Conservation (phyloP, 1,284 basidiomycete species). For the Sporisorium exsertum region DNA sequence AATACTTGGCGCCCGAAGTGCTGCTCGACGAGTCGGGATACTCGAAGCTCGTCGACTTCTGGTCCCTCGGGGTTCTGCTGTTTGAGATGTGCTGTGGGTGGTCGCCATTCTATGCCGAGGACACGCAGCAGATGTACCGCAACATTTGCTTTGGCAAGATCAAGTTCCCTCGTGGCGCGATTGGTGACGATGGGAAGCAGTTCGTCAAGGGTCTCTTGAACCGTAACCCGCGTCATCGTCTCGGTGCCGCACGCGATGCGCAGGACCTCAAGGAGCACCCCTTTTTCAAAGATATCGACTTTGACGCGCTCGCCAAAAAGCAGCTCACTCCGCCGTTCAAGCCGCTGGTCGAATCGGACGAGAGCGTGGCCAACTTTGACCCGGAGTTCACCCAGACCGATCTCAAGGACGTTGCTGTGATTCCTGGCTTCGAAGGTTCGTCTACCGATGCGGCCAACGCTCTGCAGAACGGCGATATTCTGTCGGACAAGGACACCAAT, state of each 20-base stretch:
- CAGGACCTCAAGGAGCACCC: slow-evolving; percentile 95
- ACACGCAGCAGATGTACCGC: slow-evolving; percentile 99
- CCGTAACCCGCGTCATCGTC: slow-evolving; percentile 94
- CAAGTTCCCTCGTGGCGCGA: slow-evolving; percentile 95
- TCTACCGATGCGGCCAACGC: slow-evolving; percentile 34
- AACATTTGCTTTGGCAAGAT: slow-evolving; percentile 98
- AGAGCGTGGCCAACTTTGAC: slow-evolving; percentile 97
- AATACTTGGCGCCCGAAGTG: slow-evolving; percentile 96
- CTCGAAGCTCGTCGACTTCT: slow-evolving; percentile 98
- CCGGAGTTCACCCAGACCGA: slow-evolving; percentile 94
- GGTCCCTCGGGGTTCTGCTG: slow-evolving; percentile 81
- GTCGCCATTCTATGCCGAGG: slow-evolving; percentile 99
- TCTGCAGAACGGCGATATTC: slow-evolving; percentile 31
- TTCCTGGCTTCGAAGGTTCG: slow-evolving; percentile 59
- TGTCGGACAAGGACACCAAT: slow-evolving; percentile 25
- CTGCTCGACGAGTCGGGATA: slow-evolving; percentile 99
- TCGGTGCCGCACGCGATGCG: slow-evolving; percentile 90
- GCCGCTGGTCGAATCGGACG: slow-evolving; percentile 96
- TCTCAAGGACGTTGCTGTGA: slow-evolving; percentile 71
- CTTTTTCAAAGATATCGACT: slow-evolving; percentile 86
- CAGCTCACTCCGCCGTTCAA: slow-evolving; percentile 98
- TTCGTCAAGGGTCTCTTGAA: slow-evolving; percentile 99
- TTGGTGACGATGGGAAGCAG: slow-evolving; percentile 97
- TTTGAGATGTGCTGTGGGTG: slow-evolving; percentile 96
- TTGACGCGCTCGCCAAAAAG: slow-evolving; percentile 78